Evolutionary conservation across 2,329 filamentous ascomycete species (phyloP).

Genomic region (Ophiostoma perfectum): DNA sequence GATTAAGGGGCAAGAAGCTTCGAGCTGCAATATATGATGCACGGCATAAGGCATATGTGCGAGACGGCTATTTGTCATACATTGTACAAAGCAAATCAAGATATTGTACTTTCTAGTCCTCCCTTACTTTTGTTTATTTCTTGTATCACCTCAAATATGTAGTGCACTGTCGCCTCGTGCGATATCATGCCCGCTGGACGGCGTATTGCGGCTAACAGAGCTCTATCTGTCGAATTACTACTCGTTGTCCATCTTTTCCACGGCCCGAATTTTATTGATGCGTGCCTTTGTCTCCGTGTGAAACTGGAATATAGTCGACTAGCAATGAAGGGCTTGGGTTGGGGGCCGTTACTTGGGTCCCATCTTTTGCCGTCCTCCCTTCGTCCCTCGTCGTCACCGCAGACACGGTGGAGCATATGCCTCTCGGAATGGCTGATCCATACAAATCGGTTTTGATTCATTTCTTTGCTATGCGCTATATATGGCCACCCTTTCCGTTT

Average conservation of each 20-base stretch:
- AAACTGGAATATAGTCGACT: not conserved
- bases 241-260: not conserved
- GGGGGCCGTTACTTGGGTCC: slow-evolving; percentile 2
- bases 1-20: not conserved
- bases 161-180: not conserved
- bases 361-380: not conserved
- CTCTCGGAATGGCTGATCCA: no score
- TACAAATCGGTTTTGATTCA: no score
- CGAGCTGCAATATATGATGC: not conserved
- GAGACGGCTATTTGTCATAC: not conserved
- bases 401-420: no score
- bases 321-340: not conserved
- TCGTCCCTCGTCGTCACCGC: not conserved
- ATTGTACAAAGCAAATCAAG: not conserved
- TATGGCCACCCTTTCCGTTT: no score
- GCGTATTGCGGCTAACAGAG: not conserved
- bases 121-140: not conserved
- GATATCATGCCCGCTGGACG: not conserved
- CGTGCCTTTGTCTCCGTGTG: not conserved
- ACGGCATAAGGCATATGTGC: not conserved
- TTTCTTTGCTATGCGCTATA: no score
- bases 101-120: not conserved
- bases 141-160: not conserved
- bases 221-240: not conserved
- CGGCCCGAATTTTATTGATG: not conserved